phyloP scores from a whole-genome alignment of 2,329 filamentous ascomycete species.

The Lasiodiplodia hormozganensis region DNA sequence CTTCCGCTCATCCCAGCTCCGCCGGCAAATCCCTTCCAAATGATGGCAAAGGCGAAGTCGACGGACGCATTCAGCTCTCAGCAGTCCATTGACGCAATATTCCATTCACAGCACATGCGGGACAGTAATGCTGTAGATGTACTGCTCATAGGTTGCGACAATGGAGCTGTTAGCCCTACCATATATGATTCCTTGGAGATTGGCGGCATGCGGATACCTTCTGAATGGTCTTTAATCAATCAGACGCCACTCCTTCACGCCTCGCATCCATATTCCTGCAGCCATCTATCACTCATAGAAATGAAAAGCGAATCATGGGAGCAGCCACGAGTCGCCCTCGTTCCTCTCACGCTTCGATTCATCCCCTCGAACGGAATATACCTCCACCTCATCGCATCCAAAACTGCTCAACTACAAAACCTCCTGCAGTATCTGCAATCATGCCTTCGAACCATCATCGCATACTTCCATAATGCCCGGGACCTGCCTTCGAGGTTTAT shows the following conservation, averaged over 20 bases:
- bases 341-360: conserved; percentile 84
- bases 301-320: conserved; percentile 50
- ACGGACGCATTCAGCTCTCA: conserved; percentile 50
- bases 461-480: conserved; percentile 83
- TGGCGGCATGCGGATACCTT: conserved; percentile 66
- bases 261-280: conserved; percentile 76
- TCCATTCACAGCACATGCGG: conserved; percentile 59
- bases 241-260: conserved; percentile 65
- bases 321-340: conserved; percentile 37
- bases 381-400: conserved; percentile 82
- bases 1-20: conserved; percentile 47
- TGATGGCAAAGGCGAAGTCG: conserved; percentile 37
- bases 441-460: conserved; percentile 76
- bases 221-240: conserved; percentile 51
- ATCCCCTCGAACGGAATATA: conserved; percentile 79
- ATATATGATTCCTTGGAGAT: conserved; percentile 88
- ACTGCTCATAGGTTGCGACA: conserved; percentile 74
- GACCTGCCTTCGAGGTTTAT: conserved; percentile 83
- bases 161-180: conserved; percentile 76
- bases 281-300: conserved; percentile 73
- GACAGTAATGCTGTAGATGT: conserved; percentile 80
- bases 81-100: conserved; percentile 47
- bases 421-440: conserved; percentile 85
- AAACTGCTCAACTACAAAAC: conserved; percentile 86
- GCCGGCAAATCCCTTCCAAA: conserved; percentile 41